These are phyloP conservation scores for Pyricularia sp. DNA, from an alignment of 2,329 filamentous ascomycete genomes.

Conservation along the genomic window DNA sequence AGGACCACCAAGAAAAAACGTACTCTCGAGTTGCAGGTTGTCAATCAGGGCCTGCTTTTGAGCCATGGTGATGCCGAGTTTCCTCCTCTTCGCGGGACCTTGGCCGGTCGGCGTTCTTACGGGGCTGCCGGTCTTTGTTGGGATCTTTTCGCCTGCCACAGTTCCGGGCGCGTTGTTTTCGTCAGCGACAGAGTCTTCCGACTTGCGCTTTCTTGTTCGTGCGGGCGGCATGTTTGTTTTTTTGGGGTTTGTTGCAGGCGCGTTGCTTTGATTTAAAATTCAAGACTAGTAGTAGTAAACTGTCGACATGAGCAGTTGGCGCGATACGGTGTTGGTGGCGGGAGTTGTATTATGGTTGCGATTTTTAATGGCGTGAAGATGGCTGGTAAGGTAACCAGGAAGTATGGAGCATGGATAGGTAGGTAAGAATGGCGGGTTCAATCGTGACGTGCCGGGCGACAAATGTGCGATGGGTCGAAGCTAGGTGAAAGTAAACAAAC, in stretches of 20 bases:
- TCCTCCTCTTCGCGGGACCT: conserved; percentile 51
- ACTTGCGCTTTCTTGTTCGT: conserved; percentile 33
- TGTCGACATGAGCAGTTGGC: neutral
- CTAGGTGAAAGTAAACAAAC: conserved; percentile 15
- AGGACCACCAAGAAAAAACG: conserved; percentile 16
- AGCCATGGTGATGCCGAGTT: conserved; percentile 46
- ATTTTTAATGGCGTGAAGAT: neutral
- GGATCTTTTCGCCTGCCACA: conserved; percentile 14
- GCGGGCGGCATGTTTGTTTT: conserved; percentile 29
- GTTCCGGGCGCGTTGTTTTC: conserved; percentile 10
- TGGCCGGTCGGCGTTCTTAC: conserved; percentile 16
- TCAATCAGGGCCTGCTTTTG: conserved; percentile 84
- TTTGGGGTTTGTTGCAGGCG: neutral
- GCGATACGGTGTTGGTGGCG: neutral
- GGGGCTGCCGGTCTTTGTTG: conserved; percentile 21
- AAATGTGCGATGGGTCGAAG: neutral
- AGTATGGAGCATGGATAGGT: neutral
- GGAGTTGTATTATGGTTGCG: neutral
- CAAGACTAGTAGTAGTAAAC: neutral
- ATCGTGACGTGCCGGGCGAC: neutral
- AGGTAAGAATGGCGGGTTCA: neutral
- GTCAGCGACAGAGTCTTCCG: conserved; percentile 20
- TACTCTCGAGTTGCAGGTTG: conserved; percentile 81
- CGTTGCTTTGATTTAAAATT: neutral
- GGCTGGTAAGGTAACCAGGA: neutral